Evolutionary conservation across 1,139 yeast species (phyloP), one percentile per base, ranked within the genome.

Genomic region (Yamadazyma triangularis): DNA sequence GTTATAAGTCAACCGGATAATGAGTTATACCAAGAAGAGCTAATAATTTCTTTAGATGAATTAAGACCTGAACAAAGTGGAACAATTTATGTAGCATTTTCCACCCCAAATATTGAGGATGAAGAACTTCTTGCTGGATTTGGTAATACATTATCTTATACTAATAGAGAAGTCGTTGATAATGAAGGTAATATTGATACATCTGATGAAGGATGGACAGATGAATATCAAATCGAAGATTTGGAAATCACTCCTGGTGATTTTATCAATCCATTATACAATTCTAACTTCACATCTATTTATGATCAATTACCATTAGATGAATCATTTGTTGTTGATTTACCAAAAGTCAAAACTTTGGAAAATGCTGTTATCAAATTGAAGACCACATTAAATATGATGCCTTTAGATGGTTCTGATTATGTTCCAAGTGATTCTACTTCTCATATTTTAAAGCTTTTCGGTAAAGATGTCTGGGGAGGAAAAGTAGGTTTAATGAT

Each of bases 171-270:
- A 54, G 68, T 85, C 41, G 83, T 87, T 45, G 82, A 88, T 31
- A 72, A 76, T 7, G 82, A 88, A 15, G 81, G 82, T 22, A 79
- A 86, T 34, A 62, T 70, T 30, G 83, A 74, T 38, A 71, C 69
- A 21, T 73, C 68, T 33, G 95, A 86, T 34, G 94, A 84, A 48
- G 96, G 96, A 3, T 87, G 82, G 73, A 82, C 85, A 38, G 98
- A 91, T 56, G 96, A 88, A 58, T 91, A 89, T 60, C 93, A 83
- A 53, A 75, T 91, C 43, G 96, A 89, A 55, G 83, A 83, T 40
- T 67, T 89, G 52, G 80, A 77, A 38, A 54, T 91, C 32, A 64
- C 64, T 24, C 83, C 93, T 10, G 95, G 96, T 29, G 96, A 88
- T 56, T 91, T 80, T 58, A 70, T 88, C 34, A 60, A 64, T 33